These are phyloP conservation scores for Candolleomyces efflorescens DNA, from an alignment of 768 basidiomycete species.

Conservation along the genomic window DNA sequence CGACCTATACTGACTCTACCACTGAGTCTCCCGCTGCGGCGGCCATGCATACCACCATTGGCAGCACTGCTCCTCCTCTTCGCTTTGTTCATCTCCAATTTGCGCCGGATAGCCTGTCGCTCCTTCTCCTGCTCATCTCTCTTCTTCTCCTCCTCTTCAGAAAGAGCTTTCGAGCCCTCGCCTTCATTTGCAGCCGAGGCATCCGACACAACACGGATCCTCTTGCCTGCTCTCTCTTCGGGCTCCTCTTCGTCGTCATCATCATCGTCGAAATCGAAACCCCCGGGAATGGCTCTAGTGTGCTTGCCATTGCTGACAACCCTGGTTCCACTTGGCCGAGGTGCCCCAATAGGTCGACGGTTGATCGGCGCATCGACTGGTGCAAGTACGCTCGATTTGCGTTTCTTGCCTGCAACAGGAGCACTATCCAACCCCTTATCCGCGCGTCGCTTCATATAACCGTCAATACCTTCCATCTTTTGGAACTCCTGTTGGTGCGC, in stretches of 20 bases:
- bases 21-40: slow-evolving; percentile 35
- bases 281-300: slow-evolving; percentile 49
- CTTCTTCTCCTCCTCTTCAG: slow-evolving; percentile 38
- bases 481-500: slow-evolving; percentile 61
- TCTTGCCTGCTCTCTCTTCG: slow-evolving; percentile 28
- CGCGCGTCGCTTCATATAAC: slow-evolving; percentile 28
- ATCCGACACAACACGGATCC: slow-evolving; percentile 32
- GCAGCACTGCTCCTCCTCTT: slow-evolving; percentile 67
- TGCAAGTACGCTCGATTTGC: slow-evolving; percentile 52
- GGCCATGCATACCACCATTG: slow-evolving; percentile 29
- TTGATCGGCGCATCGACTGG: slow-evolving; percentile 15
- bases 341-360: slow-evolving; percentile 19
- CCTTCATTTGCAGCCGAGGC: slow-evolving; percentile 8
- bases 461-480: slow-evolving; percentile 76
- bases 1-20: slow-evolving; percentile 27
- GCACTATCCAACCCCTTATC: slow-evolving; percentile 12
- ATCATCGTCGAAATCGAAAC: slow-evolving; percentile 52
- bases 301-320: slow-evolving; percentile 46
- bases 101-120: slow-evolving; percentile 55
- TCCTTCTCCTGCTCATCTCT: slow-evolving; percentile 35
- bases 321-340: slow-evolving; percentile 33
- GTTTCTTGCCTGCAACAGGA: slow-evolving; percentile 33
- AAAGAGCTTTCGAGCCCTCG: slow-evolving; percentile 6
- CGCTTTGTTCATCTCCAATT: slow-evolving; percentile 63
- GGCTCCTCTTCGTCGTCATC: slow-evolving; percentile 35